phyloP scores from a whole-genome alignment of 768 basidiomycete species.

The Phanerochaete sordida region DNA sequence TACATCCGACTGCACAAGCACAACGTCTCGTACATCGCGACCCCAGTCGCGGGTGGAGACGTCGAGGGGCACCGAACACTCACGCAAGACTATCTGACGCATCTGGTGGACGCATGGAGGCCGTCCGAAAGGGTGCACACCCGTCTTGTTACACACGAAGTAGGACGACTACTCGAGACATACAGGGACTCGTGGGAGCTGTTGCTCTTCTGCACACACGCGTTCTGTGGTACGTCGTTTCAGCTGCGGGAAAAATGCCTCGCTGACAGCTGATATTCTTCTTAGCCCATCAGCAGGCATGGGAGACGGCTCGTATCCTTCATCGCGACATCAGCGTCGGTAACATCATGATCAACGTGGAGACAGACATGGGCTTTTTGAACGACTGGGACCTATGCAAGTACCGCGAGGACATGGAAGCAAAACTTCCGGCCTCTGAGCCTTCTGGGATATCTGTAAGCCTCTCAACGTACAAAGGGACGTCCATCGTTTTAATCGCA shows the following conservation, averaged over 20 bases:
- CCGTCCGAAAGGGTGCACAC: not conserved
- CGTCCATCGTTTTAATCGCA: not conserved
- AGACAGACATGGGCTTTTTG: not conserved
- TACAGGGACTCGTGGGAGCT: not conserved
- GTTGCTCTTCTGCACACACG: not conserved
- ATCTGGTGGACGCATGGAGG: not conserved
- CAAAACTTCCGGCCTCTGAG: not conserved
- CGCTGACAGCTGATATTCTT: not conserved
- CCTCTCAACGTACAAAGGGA: not conserved
- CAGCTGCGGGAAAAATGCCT: not conserved
- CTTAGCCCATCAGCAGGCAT: not conserved
- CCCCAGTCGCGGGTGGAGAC: not conserved
- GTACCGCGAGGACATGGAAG: not conserved
- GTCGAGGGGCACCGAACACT: not conserved
- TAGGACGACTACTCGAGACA: not conserved
- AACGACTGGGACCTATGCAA: constrained; percentile 14
- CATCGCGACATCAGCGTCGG: constrained; percentile 7
- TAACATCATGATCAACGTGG: constrained; percentile 1
- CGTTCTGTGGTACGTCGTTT: not conserved
- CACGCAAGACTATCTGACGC: not conserved
- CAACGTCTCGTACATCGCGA: not conserved
- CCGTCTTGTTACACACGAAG: not conserved
- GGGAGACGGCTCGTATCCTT: not conserved
- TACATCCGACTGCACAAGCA: not conserved
- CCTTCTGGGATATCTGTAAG: not conserved